A percentile compares a stretch with the other conserved stretches of the same genome.
phyloP scores from a whole-genome alignment of 2,329 filamentous ascomycete species.

The Pseudocercospora crystallina region DNA sequence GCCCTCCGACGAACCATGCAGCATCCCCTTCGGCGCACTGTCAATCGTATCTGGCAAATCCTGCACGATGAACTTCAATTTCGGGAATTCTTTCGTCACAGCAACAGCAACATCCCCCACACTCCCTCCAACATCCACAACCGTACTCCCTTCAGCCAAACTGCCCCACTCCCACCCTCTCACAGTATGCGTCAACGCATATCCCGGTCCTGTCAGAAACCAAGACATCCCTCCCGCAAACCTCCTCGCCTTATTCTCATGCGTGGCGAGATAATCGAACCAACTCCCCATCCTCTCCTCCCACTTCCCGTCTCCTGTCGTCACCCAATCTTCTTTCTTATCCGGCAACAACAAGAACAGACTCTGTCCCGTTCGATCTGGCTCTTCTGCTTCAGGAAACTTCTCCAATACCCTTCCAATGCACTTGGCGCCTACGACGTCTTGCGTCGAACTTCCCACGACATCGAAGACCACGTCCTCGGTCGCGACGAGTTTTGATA shows the following conservation, averaged over 20 bases:
- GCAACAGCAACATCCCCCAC: not conserved
- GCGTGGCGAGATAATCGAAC: too few species aligned
- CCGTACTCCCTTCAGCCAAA: not conserved
- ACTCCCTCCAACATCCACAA: slow-evolving; percentile 8
- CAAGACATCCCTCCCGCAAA: slow-evolving; percentile 1
- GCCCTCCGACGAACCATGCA: not conserved
- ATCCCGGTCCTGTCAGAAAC: not conserved
- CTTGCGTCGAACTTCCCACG: too few species aligned
- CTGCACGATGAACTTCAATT: slow-evolving; percentile 6
- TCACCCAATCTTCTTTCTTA: too few species aligned
- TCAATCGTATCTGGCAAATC: slow-evolving; percentile 4
- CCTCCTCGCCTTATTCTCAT: too few species aligned
- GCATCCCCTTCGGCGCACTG: not conserved
- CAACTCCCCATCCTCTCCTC: too few species aligned
- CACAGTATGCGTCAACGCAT: not conserved
- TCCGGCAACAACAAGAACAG: too few species aligned
- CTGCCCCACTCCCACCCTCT: slow-evolving; percentile 3
- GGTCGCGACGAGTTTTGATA: not conserved
- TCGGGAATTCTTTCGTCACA: not conserved
- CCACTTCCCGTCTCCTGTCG: too few species aligned
- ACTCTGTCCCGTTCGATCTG: too few species aligned
- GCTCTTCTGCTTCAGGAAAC: too few species aligned
- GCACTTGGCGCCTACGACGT: too few species aligned
- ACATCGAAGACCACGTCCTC: slow-evolving; percentile 52
- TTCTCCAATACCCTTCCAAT: too few species aligned